Conservation (phyloP, 176 grass and related monocot genomes). For the Bolboschoenus planiculmis region DNA sequence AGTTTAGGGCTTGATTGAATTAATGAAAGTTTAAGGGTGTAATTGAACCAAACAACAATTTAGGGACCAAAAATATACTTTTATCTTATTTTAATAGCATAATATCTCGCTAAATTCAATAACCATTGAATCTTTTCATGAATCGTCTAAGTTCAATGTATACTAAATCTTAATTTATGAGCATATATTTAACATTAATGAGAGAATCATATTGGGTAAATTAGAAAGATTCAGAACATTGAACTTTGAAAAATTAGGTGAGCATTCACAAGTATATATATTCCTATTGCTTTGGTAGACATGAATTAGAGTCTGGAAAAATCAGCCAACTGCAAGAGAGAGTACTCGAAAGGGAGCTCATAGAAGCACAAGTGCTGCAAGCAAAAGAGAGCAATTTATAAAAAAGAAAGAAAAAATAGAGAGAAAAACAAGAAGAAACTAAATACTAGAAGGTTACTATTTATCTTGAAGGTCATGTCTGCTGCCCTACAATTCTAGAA, state of each 20-base stretch:
- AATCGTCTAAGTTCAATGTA: background rate
- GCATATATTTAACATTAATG: background rate
- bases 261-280: no score
- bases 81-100: background rate
- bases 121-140: background rate
- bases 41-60: no score
- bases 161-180: background rate
- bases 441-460: background rate
- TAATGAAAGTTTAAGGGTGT: no score
- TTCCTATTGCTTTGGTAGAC: no score
- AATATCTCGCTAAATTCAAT: background rate
- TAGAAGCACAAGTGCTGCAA: background rate
- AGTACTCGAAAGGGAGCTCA: no score
- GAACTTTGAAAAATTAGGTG: background rate
- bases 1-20: no score
- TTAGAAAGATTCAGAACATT: background rate
- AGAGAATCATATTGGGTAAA: no score
- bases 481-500: background rate
- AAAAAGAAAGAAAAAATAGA: background rate
- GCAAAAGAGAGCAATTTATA: background rate
- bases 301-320: no score
- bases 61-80: no score
- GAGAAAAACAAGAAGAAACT: background rate
- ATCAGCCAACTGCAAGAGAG: no score
- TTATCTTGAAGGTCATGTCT: background rate